Conservation (phyloP, 345 rosid genomes). For the Euphorbia peplus region DNA sequence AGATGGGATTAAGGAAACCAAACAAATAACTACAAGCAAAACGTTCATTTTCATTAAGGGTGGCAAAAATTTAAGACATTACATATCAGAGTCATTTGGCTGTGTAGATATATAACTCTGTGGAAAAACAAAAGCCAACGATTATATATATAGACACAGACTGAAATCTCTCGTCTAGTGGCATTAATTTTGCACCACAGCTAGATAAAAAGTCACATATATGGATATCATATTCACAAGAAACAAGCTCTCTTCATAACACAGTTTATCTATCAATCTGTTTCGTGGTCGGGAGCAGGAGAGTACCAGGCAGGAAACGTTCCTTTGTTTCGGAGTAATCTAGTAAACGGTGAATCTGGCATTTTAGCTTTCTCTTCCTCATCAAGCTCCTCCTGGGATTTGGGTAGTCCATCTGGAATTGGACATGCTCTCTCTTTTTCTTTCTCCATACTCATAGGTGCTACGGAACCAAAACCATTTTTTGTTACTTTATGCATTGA, state of each 20-base stretch:
- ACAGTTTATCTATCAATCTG: slow-evolving; percentile 37
- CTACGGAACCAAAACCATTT: slow-evolving; percentile 19
- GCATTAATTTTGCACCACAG: background rate
- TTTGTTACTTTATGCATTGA: slow-evolving; percentile 37
- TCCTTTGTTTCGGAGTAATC: slow-evolving; percentile 65
- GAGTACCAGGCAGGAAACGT: slow-evolving; percentile 76
- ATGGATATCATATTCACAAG: background rate
- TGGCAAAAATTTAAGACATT: background rate
- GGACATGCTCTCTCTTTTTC: slow-evolving; percentile 35
- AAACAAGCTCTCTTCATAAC: slow-evolving; percentile 1
- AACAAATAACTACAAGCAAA: background rate
- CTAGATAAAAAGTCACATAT: background rate
- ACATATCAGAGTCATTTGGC: background rate
- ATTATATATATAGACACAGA: background rate
- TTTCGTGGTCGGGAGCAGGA: slow-evolving; percentile 66
- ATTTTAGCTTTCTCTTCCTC: slow-evolving; percentile 73
- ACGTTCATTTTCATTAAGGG: background rate
- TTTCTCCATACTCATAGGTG: slow-evolving; percentile 23
- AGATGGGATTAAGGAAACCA: no score
- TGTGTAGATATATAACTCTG: background rate
- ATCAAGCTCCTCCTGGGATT: slow-evolving; percentile 59
- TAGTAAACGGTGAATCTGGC: slow-evolving; percentile 77
- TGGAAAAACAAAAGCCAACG: slow-evolving; percentile 3
- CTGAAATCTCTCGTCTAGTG: background rate
- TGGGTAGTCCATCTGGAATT: slow-evolving; percentile 80